These are phyloP conservation scores for Russula sp. DNA, from an alignment of 768 basidiomycete genomes.

Conservation along the genomic window DNA sequence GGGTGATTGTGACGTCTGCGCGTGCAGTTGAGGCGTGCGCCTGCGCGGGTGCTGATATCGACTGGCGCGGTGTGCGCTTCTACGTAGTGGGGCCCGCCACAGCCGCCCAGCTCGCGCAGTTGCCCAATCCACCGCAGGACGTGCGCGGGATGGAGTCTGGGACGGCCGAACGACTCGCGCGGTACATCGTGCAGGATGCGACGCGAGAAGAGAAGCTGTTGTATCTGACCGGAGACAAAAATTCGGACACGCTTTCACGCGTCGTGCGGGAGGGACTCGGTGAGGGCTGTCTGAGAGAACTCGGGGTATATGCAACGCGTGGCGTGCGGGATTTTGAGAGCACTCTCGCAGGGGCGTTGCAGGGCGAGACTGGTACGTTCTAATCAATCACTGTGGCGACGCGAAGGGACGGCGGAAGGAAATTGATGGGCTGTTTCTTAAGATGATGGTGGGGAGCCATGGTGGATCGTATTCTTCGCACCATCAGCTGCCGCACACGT, in stretches of 20 bases:
- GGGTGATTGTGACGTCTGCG: conserved; percentile 75
- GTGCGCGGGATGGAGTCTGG: conserved; percentile 53
- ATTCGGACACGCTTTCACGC: conserved; percentile 56
- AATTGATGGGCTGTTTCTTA: background rate
- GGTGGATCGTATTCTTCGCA: conserved; percentile 76
- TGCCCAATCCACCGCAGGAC: conserved; percentile 29
- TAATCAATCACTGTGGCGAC: background rate
- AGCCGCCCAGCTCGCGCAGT: conserved; percentile 33
- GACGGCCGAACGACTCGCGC: conserved; percentile 59
- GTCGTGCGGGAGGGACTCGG: conserved; percentile 39
- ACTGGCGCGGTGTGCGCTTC: conserved; percentile 60
- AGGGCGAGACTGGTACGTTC: conserved; percentile 4
- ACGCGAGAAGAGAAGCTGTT: conserved; percentile 41
- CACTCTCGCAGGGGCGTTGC: conserved; percentile 32
- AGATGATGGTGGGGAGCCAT: conserved; percentile 24
- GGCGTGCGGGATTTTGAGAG: conserved; percentile 47
- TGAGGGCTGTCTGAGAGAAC: conserved; percentile 39
- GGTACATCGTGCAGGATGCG: conserved; percentile 47
- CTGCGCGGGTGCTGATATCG: conserved; percentile 11
- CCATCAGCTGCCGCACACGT: conserved; percentile 63
- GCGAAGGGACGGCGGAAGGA: background rate
- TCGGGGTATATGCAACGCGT: conserved; percentile 69
- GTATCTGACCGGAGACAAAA: conserved; percentile 87
- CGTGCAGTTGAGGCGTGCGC: conserved; percentile 71
- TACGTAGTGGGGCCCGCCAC: conserved; percentile 75